These are phyloP conservation scores for Erigeron canadensis DNA, from an alignment of 129 eudicot genomes.

Conservation along the genomic window DNA sequence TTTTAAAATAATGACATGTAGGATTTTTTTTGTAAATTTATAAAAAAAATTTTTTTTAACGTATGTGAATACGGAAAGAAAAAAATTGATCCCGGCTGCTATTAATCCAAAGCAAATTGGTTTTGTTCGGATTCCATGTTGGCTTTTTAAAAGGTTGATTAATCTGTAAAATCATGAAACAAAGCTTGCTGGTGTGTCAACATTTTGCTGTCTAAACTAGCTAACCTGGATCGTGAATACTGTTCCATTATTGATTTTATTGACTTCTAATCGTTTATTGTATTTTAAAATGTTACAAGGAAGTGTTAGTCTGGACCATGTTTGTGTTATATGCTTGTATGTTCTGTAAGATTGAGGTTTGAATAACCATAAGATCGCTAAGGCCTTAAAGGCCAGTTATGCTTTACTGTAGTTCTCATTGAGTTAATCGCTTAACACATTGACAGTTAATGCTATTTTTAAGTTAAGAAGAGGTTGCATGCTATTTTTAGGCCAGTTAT, in stretches of 20 bases:
- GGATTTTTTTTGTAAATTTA: too few relatives aligned
- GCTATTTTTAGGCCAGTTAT: background rate
- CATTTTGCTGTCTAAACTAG: background rate
- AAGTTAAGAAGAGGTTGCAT: background rate
- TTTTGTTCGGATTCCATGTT: too few relatives aligned
- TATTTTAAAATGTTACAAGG: background rate
- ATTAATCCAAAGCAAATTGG: too few relatives aligned
- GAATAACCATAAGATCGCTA: background rate
- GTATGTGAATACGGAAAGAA: too few relatives aligned
- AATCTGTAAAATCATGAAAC: too few relatives aligned
- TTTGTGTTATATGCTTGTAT: background rate
- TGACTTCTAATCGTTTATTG: too few relatives aligned
- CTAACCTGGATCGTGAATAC: background rate
- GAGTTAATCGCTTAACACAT: background rate
- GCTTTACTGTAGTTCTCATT: background rate
- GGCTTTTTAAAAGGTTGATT: too few relatives aligned
- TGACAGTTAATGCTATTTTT: background rate
- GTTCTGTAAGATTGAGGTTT: background rate
- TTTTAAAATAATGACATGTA: too few relatives aligned
- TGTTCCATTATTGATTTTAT: too few relatives aligned
- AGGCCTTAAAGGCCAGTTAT: background rate
- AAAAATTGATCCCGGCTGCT: too few relatives aligned
- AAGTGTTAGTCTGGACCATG: constrained; percentile 3
- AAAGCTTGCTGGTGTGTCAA: too few relatives aligned
- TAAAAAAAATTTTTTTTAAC: too few relatives aligned